Conservation (phyloP, 805 yeast species). For the Saccharomycopsis sp. region DNA sequence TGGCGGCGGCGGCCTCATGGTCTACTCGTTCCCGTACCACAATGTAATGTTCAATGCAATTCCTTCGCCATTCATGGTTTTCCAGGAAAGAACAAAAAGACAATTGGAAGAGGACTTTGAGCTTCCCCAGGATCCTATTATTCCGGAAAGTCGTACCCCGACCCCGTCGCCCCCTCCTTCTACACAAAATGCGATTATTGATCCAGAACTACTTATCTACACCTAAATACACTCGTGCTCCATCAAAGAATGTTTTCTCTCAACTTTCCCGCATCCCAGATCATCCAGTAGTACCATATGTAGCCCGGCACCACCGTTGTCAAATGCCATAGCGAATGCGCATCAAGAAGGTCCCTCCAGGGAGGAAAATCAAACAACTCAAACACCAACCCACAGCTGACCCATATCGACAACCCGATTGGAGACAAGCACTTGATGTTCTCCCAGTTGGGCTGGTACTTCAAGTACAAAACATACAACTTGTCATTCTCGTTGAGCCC, state of each 20-base stretch:
- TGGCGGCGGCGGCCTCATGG: neutral
- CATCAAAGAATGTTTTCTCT: conserved; percentile 10
- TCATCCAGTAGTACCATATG: conserved; percentile 21
- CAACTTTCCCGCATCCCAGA: conserved; percentile 19
- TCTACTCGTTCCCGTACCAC: conserved; percentile 15
- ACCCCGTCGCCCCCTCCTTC: no score
- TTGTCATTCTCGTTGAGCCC: conserved; percentile 1
- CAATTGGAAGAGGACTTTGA: neutral
- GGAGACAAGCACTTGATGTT: conserved; percentile 19
- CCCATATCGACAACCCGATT: conserved; percentile 39
- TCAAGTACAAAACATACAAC: conserved; percentile 10
- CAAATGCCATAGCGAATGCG: conserved; percentile 91
- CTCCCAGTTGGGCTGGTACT: conserved; percentile 19
- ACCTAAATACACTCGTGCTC: neutral
- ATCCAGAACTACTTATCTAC: no score
- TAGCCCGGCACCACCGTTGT: conserved; percentile 66
- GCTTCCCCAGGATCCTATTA: no score
- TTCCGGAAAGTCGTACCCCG: no score
- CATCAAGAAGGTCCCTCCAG: conserved; percentile 61
- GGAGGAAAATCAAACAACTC: conserved; percentile 89
- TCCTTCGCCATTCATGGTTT: conserved; percentile 11
- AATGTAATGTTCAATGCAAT: conserved; percentile 8
- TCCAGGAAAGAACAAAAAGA: conserved; percentile 3
- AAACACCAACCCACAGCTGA: conserved; percentile 73
- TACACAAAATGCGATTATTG: no score